Base-by-base conservation (phyloP, 345 rosid genomes). In the Trapa incisa region DNA sequence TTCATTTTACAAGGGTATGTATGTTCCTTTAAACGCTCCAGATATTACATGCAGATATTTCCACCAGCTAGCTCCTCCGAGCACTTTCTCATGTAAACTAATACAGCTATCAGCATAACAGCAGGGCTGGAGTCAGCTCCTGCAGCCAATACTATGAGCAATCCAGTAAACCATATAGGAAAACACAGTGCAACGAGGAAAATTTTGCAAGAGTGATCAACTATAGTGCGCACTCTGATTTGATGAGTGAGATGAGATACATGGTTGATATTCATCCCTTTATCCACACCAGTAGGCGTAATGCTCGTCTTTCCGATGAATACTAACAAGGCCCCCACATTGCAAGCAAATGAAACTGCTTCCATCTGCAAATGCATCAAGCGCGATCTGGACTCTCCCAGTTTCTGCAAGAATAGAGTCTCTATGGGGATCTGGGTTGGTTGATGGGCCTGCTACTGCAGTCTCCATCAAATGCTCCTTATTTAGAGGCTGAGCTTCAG, bases 271-370 rank as follows among this genome's bases (percentile, higher is more conserved):
- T 5, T n/a, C 9, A 47, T 86, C 68, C 68, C 74, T 72, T 62
- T 73, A 75, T 80, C 83, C 76, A 70, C 96, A 94, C 99, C 96
- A 89, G 81, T 80, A 83, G 4, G 96, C 86, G 73, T 82, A 85
- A 64, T 91, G 99, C 81, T 91, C 91, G 36, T 95, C 99, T 81
- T 77, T 87, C 35, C 97, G 91, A 70, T 86, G 79, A 71, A 76
- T 81, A 65, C 97, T 87, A 64, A 95, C 99, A 47, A 95, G 88
- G 66, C 99, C 97, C 13, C 99, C 96, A 13, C 99, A 95, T 22
- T 84, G 85, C 75, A 95, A 74, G 74, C 97, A 91, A 42, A 89
- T 83, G 76, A 89, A 95, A 82, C 96, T 95, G 84, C 96, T 95
- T 74, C 96, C 97, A 41, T 91, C 97, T 0, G 94, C 82, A 80